phyloP scores from a whole-genome alignment of 2,329 filamentous ascomycete genomes.

The Penicillium italicum region DNA sequence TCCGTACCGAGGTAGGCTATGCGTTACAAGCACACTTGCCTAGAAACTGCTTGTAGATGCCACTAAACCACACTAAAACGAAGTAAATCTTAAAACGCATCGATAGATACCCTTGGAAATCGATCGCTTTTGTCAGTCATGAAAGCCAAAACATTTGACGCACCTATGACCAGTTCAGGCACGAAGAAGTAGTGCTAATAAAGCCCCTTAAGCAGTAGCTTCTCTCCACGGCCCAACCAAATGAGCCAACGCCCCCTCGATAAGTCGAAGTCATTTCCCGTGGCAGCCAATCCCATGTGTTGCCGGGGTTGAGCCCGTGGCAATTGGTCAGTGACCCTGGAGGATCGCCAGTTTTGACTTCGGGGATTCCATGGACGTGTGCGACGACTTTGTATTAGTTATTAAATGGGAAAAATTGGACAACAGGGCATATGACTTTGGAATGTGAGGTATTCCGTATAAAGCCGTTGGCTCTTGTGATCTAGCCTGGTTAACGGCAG shows the following conservation, averaged over 20 bases:
- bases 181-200: conserved; percentile 8
- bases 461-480: not conserved
- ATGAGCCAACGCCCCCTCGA: conserved; percentile 15
- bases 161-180: conserved; percentile 22
- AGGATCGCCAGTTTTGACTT: conserved; percentile 25
- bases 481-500: not conserved
- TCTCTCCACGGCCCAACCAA: conserved; percentile 28
- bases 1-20: not conserved
- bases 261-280: conserved; percentile 22
- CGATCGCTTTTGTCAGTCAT: not conserved
- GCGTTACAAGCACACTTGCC: not conserved
- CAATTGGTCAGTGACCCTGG: conserved; percentile 19
- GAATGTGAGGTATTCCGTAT: not conserved
- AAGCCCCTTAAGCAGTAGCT: conserved; percentile 7
- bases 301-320: conserved; percentile 5
- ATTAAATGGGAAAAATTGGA: not conserved
- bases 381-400: not conserved
- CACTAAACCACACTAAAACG: not conserved
- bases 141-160: conserved; percentile 15
- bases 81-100: not conserved
- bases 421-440: not conserved
- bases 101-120: not conserved
- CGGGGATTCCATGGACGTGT: not conserved
- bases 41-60: not conserved
- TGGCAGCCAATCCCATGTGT: conserved; percentile 19